Conservation (phyloP, 768 basidiomycete genomes). For the Pholiota molesta region DNA sequence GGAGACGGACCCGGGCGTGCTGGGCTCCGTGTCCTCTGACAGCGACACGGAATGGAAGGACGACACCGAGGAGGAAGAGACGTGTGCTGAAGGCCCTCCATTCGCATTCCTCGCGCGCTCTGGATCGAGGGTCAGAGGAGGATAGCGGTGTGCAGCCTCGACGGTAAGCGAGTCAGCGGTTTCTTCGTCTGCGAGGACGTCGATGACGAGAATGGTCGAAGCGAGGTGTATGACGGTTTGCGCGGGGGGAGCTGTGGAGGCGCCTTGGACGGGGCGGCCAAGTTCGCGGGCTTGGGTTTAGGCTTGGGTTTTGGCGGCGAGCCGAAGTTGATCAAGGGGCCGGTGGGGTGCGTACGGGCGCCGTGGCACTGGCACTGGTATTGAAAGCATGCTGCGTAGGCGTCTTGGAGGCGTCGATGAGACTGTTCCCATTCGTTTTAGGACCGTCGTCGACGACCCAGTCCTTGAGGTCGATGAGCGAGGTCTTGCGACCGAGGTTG, state of each 20-base stretch:
- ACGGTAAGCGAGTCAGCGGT: constrained; percentile 50
- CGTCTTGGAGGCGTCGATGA: constrained; percentile 20
- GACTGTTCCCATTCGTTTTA: constrained; percentile 18
- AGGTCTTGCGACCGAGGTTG: constrained; percentile 53
- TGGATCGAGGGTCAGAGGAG: constrained; percentile 43
- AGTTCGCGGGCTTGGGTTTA: constrained; percentile 26
- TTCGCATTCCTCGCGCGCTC: constrained; percentile 28
- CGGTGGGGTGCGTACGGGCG: not conserved
- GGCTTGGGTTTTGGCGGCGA: constrained; percentile 44
- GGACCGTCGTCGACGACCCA: constrained; percentile 72
- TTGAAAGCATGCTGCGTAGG: constrained; percentile 28
- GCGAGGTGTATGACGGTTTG: constrained; percentile 55
- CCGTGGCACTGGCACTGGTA: too few relatives aligned
- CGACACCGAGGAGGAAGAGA: constrained; percentile 70
- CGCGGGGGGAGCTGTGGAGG: constrained; percentile 69
- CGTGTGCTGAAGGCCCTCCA: constrained; percentile 42
- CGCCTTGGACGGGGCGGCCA: constrained; percentile 26
- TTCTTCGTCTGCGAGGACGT: constrained; percentile 24
- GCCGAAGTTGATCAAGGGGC: constrained; percentile 61
- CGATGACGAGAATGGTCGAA: constrained; percentile 41
- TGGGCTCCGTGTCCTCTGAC: constrained; percentile 60
- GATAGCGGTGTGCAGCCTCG: constrained; percentile 62
- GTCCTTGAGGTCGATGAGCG: constrained; percentile 72
- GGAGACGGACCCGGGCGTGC: constrained; percentile 43
- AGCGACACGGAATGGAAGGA: constrained; percentile 86